Percentiles rank a stretch among this genome's conserved stretches.
These are phyloP conservation scores for Trichomonas tenax DNA, from an alignment of 208 protist species.

Conservation along the genomic window DNA sequence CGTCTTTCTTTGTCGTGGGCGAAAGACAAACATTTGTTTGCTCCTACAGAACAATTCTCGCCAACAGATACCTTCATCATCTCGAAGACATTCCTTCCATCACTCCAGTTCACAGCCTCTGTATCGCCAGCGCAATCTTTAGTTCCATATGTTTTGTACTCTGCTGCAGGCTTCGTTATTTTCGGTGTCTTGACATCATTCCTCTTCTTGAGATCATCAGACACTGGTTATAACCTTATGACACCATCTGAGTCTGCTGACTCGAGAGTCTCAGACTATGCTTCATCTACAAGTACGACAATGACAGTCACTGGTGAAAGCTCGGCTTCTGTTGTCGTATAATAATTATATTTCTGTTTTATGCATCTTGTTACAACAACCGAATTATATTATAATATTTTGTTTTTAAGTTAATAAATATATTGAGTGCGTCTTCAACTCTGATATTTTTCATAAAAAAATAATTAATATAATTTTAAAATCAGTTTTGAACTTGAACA, in stretches of 20 bases:
- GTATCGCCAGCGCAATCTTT: background rate
- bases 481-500: no score
- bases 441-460: no score
- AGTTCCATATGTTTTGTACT: background rate
- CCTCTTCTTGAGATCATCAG: background rate
- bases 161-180: background rate
- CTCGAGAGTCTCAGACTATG: background rate
- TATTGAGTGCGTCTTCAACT: no score
- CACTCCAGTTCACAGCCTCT: background rate
- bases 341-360: background rate
- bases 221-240: background rate
- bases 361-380: no score
- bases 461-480: no score
- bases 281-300: background rate
- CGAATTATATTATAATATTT: no score
- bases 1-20: background rate
- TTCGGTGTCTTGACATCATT: background rate
- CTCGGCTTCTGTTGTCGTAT: background rate
- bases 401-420: no score
- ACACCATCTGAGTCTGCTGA: background rate
- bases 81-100: background rate
- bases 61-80: background rate
- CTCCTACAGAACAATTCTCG: background rate
- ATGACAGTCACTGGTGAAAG: background rate
- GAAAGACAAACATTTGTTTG: background rate